These are phyloP conservation scores for Lepidium aucheri DNA, from an alignment of 345 rosid genomes.

Conservation along the genomic window DNA sequence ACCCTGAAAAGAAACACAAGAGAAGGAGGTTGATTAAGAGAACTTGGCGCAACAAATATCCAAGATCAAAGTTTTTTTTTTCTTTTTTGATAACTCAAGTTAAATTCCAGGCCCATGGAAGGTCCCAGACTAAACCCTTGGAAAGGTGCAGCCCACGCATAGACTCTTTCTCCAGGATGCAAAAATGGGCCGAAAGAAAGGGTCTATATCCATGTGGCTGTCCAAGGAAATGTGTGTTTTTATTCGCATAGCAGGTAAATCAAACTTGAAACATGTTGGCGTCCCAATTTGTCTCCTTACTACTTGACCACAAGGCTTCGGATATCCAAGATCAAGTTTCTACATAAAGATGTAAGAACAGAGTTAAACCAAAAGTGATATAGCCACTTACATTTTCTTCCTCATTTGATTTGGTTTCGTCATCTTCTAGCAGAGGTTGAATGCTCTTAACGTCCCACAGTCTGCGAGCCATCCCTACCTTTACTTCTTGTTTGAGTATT, in stretches of 20 bases:
- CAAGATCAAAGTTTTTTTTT: background rate
- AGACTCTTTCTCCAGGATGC: no score
- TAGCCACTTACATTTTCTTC: background rate
- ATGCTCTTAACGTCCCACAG: background rate
- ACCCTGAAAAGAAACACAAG: background rate
- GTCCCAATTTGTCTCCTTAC: no score
- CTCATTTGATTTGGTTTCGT: background rate
- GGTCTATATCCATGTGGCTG: no score
- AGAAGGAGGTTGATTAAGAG: background rate
- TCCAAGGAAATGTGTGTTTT: no score
- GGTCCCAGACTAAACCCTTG: no score
- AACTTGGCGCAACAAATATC: background rate
- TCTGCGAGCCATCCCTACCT: background rate
- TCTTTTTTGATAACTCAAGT: no score
- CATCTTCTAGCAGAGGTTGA: conserved; percentile 1
- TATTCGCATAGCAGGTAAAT: no score
- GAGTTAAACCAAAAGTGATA: background rate
- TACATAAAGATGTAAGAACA: background rate
- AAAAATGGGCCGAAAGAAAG: no score
- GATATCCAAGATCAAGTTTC: background rate
- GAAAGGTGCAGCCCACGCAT: no score
- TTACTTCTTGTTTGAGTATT: conserved; percentile 6
- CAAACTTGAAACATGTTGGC: no score
- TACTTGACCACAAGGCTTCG: no score
- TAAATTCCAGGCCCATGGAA: no score